Conservation (phyloP, 2,329 filamentous ascomycete genomes). For the Pyricularia sp. region DNA sequence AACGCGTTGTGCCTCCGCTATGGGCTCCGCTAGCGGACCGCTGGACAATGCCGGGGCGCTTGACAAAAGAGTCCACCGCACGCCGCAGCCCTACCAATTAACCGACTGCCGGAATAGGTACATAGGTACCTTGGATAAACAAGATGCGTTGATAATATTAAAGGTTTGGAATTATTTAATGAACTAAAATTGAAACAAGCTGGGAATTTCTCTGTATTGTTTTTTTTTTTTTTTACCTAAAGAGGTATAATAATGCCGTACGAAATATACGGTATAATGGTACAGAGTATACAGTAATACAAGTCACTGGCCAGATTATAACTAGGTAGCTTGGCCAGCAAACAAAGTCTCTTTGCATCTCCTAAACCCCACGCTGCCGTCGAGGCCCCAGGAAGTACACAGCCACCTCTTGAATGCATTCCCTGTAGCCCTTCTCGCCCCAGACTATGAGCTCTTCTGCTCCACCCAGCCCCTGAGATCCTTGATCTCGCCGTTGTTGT, state of each 20-base stretch:
- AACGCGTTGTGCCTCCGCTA: background rate
- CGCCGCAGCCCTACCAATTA: background rate
- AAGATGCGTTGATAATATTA: background rate
- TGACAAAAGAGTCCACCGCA: background rate
- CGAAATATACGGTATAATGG: background rate
- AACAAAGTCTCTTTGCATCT: background rate
- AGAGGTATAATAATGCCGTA: background rate
- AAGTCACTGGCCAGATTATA: background rate
- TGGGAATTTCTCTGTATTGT: background rate
- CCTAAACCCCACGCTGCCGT: background rate
- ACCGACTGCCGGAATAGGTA: too few relatives aligned
- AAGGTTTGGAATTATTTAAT: background rate
- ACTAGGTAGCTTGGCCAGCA: background rate
- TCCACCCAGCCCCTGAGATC: background rate
- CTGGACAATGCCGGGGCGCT: background rate
- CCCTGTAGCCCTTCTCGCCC: too few relatives aligned
- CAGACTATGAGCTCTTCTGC: background rate
- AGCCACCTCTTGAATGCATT: background rate
- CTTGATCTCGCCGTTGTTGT: conserved; percentile 2
- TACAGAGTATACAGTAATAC: background rate
- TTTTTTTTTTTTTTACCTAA: background rate
- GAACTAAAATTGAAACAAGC: background rate
- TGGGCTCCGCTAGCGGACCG: background rate
- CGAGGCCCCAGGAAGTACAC: background rate
- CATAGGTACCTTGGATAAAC: too few relatives aligned